Percentiles rank a stretch among this genome's conserved stretches.
These are phyloP conservation scores for Pestalotiopsis fici DNA, from an alignment of 2,329 filamentous ascomycete species.

Conservation along the genomic window DNA sequence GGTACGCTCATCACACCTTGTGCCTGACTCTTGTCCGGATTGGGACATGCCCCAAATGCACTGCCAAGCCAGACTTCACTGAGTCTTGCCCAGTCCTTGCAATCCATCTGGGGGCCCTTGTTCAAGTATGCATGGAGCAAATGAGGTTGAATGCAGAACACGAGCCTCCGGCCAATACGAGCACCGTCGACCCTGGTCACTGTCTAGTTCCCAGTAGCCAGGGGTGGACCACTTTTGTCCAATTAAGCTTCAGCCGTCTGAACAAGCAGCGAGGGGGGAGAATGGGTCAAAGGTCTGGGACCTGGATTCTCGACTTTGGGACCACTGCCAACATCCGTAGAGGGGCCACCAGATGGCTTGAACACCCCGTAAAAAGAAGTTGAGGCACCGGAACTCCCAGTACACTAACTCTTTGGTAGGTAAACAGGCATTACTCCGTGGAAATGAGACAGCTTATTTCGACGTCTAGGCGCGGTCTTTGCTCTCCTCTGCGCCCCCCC, in stretches of 20 bases:
- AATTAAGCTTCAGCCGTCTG: slow-evolving; percentile 6
- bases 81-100: neutral
- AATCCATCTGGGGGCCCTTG: neutral
- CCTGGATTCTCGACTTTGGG: neutral
- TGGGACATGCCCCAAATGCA: neutral
- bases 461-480: neutral
- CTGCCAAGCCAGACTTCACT: neutral
- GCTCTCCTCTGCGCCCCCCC: neutral
- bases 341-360: neutral
- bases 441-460: neutral
- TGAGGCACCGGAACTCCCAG: no score
- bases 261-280: neutral
- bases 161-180: neutral
- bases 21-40: neutral
- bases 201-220: neutral
- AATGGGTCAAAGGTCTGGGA: neutral
- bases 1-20: neutral
- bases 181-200: neutral
- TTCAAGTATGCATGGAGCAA: neutral
- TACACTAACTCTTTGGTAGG: no score
- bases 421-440: neutral
- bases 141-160: neutral
- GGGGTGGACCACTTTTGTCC: neutral
- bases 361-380: no score
- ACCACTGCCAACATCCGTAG: neutral